Conservation (phyloP, 179 eudicot genomes). For the Vitellaria paradoxa region DNA sequence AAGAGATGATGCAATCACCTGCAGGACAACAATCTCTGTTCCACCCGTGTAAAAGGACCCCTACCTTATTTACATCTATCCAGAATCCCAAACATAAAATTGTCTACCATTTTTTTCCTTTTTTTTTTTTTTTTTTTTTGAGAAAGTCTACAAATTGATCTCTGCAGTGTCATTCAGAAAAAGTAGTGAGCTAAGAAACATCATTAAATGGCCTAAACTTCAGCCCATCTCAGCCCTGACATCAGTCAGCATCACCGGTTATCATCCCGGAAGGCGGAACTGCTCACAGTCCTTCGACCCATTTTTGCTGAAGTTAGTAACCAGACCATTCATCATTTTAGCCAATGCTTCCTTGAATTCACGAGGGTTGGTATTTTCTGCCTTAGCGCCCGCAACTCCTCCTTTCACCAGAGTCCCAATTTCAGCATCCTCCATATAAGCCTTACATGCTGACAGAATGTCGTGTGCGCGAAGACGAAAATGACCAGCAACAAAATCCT, state of each 20-base stretch:
- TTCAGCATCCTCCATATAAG: conserved; percentile 58
- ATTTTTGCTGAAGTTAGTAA: conserved; percentile 36
- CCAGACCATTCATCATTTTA: conserved; percentile 41
- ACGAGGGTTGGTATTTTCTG: conserved; percentile 17
- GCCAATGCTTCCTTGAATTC: conserved; percentile 38
- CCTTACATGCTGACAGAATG: conserved; percentile 65
- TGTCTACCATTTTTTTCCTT: too few species aligned
- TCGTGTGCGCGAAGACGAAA: conserved; percentile 53
- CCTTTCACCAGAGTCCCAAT: conserved; percentile 34
- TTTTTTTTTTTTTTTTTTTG: too few species aligned
- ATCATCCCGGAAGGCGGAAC: conserved; percentile 35
- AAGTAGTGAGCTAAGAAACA: background rate
- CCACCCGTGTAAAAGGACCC: background rate
- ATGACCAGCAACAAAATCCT: conserved; percentile 71
- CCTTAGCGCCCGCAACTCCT: conserved; percentile 2
- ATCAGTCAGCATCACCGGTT: background rate
- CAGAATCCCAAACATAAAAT: conserved; percentile 13
- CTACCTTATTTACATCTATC: conserved; percentile 15
- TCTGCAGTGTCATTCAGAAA: conserved; percentile 11
- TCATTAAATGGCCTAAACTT: background rate
- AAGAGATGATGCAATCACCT: conserved; percentile 6
- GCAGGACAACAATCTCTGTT: conserved; percentile 9
- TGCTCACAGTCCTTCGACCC: conserved; percentile 56
- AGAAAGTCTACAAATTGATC: background rate
- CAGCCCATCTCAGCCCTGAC: background rate